A percentile compares a stretch with the other conserved stretches of the same genome.
phyloP scores from a whole-genome alignment of 176 grass and related monocot genomes.

The Neostapfia colusana region DNA sequence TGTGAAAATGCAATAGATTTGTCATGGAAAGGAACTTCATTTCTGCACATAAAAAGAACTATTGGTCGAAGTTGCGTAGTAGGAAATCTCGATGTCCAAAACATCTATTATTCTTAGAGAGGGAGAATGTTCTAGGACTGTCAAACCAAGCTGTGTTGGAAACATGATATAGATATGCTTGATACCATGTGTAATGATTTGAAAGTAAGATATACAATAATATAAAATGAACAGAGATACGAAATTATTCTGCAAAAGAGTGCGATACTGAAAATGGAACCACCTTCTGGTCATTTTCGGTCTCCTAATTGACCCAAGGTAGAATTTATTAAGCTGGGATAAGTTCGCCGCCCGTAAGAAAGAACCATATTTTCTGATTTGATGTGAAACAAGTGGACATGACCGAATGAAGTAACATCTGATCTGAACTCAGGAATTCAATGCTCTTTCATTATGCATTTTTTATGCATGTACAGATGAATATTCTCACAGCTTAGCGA shows the following conservation, averaged over 20 bases:
- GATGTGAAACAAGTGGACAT: background rate
- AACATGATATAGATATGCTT: background rate
- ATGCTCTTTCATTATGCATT: background rate
- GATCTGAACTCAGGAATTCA: too few relatives aligned
- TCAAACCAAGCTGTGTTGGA: background rate
- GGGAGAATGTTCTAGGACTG: background rate
- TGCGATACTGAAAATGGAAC: constrained; percentile 25
- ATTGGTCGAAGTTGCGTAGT: background rate
- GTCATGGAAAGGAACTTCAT: too few relatives aligned
- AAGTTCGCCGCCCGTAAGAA: background rate
- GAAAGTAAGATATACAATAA: background rate
- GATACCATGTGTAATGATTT: background rate
- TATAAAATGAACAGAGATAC: background rate
- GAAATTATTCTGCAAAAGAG: background rate
- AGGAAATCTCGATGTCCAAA: background rate
- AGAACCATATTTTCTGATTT: background rate
- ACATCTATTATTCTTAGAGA: background rate
- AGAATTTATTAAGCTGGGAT: background rate
- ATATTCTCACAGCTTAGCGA: background rate
- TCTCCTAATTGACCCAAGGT: background rate
- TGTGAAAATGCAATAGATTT: background rate
- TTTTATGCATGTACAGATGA: background rate
- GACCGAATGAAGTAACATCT: too few relatives aligned
- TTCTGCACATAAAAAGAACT: background rate
- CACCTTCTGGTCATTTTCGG: background rate